These are phyloP conservation scores for Lasiodiplodia sp. DNA, from an alignment of 2,329 filamentous ascomycete genomes.

Conservation along the genomic window DNA sequence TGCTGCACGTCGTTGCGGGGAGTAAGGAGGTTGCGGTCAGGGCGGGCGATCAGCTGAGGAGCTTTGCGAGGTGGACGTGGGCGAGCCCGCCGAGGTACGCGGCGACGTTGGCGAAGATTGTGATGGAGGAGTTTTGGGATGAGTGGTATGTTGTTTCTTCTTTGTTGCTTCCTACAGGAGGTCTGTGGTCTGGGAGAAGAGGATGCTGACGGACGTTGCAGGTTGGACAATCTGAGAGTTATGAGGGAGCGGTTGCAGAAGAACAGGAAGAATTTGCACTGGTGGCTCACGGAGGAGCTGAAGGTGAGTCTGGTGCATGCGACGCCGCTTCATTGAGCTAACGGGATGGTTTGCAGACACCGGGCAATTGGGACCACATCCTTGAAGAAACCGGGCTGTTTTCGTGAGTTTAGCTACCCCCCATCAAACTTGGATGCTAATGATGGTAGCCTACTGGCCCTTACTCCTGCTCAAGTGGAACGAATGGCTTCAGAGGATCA, in stretches of 20 bases:
- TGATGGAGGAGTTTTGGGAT: conserved; percentile 32
- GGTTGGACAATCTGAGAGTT: conserved; percentile 30
- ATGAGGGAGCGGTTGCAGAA: conserved; percentile 34
- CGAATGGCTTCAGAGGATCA: conserved; percentile 34
- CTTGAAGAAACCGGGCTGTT: conserved; percentile 37
- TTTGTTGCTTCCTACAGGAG: too few relatives aligned
- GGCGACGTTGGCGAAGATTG: conserved; percentile 37
- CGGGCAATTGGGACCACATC: conserved; percentile 36
- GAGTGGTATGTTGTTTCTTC: conserved; percentile 30
- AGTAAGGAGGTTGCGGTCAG: conserved; percentile 33
- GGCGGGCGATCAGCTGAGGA: conserved; percentile 40
- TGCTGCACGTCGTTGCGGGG: conserved; percentile 38
- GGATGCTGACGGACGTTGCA: not conserved
- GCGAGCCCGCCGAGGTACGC: conserved; percentile 42
- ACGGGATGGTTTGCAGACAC: conserved; percentile 30
- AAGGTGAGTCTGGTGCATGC: conserved; percentile 30
- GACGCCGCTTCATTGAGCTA: not conserved
- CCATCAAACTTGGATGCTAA: not conserved
- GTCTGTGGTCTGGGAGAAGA: not conserved
- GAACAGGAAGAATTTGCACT: conserved; percentile 31
- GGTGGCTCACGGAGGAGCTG: conserved; percentile 31
- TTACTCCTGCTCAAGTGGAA: conserved; percentile 34
- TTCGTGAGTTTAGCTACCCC: conserved; percentile 30
- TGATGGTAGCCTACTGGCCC: conserved; percentile 32
- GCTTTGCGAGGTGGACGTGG: conserved; percentile 41